Base-by-base conservation (phyloP, 176 grass and related monocot genomes). In the Tillandsia fasciculata region DNA sequence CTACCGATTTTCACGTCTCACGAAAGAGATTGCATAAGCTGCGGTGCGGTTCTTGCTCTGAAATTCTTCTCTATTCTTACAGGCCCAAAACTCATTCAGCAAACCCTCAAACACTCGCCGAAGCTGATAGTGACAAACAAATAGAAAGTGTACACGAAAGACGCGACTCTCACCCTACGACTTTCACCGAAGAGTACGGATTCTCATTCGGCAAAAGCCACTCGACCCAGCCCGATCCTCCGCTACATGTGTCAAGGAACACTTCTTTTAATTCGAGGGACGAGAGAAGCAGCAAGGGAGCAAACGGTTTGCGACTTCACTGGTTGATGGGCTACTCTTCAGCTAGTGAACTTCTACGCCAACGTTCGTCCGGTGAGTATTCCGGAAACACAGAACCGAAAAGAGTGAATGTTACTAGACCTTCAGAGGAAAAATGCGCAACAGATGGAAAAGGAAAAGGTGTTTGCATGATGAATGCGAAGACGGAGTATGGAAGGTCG, bases 11-110 rank as follows among this genome's bases (percentile, higher is more conserved):
- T 61, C 64, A 74, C 11, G 23, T 86, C 11, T 80, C 84, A 48
- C 82, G 76, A 67, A 88, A 68, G 75, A 87, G 79, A 27, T 68
- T 86, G 7, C 82, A 84, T 61, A 74, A 78, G 69, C 64, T 97
- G 63, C 74, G 57, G 74, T 97, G 94, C 66, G 94, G 89, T 47
- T 82, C 78, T 73, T 97, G 94, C 73, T 79, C 81, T 1, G 71
- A 81, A 24, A 12, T 93, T 26, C 84, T 97, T 14, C 33, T 83
- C 67, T 93, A 90, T 71, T 87, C 89, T 10, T 97, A 87, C 74
- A 86, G 63, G 50, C 77, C 83, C 72, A 78, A 50, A 53, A 23
- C 17, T 61, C 56, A 61, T 61, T 6, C 4, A 7, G 56, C 56
- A 10, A 61, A 20, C 51, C 52, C 61, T 59, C 54, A 42, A 48